Conservation (phyloP, 352 stramenopile species). For the Globisporangium paroecandrum region DNA sequence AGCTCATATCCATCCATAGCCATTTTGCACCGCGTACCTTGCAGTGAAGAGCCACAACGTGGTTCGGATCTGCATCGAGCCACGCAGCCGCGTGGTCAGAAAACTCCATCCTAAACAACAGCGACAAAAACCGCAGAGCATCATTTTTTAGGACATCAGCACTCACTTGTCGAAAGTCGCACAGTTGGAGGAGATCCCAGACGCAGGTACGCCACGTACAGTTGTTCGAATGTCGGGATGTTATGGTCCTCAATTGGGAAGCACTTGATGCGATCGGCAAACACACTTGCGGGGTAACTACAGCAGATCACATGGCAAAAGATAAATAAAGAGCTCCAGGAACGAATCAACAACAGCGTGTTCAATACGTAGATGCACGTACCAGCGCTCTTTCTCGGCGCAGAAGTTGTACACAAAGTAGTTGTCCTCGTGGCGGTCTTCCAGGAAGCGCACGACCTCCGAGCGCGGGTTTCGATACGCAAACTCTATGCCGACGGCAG, state of each 20-base stretch:
- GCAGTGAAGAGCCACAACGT: constrained; percentile 68
- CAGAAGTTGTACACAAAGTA: constrained; percentile 85
- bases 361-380: neutral
- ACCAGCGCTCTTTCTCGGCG: constrained; percentile 49
- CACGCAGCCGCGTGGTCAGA: constrained; percentile 67
- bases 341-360: neutral
- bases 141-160: neutral
- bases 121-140: neutral
- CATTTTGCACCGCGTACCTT: constrained; percentile 32
- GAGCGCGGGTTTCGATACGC: constrained; percentile 60
- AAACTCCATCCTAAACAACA: constrained; percentile 48
- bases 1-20: neutral
- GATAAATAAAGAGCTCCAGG: neutral
- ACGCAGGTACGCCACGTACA: constrained; percentile 27
- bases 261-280: constrained; percentile 40
- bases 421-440: constrained; percentile 37
- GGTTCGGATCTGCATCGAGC: constrained; percentile 35
- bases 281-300: constrained; percentile 53
- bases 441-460: constrained; percentile 54
- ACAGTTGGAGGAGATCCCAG: neutral
- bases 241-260: constrained; percentile 79
- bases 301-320: no score
- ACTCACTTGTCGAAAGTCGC: neutral
- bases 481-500: constrained; percentile 48
- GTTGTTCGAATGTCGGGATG: constrained; percentile 58